Evolutionary conservation across 2,329 filamentous ascomycete species (phyloP), one percentile per base, ranked within the genome.

Genomic region (Catunica adiposa): DNA sequence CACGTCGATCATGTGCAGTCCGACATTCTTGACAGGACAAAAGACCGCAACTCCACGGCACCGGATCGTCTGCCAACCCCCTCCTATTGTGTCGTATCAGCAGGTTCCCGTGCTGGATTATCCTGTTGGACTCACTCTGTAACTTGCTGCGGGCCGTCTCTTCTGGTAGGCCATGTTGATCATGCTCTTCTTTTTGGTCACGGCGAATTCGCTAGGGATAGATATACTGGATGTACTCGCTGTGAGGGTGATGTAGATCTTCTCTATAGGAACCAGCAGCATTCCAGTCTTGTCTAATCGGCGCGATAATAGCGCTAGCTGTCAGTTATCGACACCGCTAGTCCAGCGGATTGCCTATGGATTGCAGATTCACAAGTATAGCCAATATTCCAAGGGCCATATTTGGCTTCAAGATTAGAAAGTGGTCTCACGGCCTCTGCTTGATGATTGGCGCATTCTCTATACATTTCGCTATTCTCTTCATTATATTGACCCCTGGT

Each of bases 221-320:
- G 15, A 25, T 17, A 48, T 22, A 48, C 17, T 22, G 44, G 23
- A 48, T 22, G 17, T 22, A 29, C 48, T 31, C 48, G 20, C 46
- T 23, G 22, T 50, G 46, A 14, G 46, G 46, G 26, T 50, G n/a
- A 23, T 23, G n/a, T 34, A 14, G n/a, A 31, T 29, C 17, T 29
- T 23, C 23, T 26, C 23, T 34, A n/a, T 20, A 22, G 25, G 26
- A 29, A 26, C n/a, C 48, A 51, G 20, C 37, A 9, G 22, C 52
- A 54, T 54, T 54, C 52, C 40, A 31, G 5, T 25, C 23, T 3
- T 9, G 37, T 40, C 26, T n/a, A 54, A 54, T 54, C 34, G 37
- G 25, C 38, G 6, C 46, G 37, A 54, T 40, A 46, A 54, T 40
- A 54, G 15, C 52, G 37, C 52, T 26, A 54, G 52, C 3, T 46